Evolutionary conservation across 352 stramenopile genomes (phyloP), one percentile per base, ranked within the genome.

Genomic region (Halophytophthora polymorphica): DNA sequence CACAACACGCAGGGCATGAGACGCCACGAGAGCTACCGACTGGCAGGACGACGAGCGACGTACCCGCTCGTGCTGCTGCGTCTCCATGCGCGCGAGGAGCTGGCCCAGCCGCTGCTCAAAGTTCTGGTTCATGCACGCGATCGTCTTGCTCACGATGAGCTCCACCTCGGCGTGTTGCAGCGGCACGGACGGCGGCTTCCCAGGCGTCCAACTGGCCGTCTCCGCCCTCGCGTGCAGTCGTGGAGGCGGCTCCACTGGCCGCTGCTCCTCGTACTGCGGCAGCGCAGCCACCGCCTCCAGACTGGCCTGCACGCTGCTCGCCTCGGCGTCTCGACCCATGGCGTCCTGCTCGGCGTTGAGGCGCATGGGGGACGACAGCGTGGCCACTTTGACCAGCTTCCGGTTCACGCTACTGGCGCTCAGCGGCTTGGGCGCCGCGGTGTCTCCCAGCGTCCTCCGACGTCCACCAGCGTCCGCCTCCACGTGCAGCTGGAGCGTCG

Each of bases 91-190:
- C 31, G 71, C 51, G 7, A 87, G 45, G 34, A 84, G 81, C 43
- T 81, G 76, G 5, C 67, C 62, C 1, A 87, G 59, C 3, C 73
- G 70, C 21, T 81, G 55, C 52, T 87, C 76, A 19, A 87, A 87
- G 46, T 83, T 84, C 37, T 75, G 68, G 35, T 77, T 84, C 73
- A 84, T 83, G 33, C 69, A 77, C 54, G 84, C 73, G 22, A 87
- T 82, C 0, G 76, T 87, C 36, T 71, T 73, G 53, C 63, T 79
- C 40, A 86, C 75, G 19, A 86, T 83, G 44, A 69, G 81, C 57
- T 87, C 76, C 18, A 87, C 70, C 36, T 84, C 73, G 0, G 67
- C 49, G 28, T 73, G 62, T 17, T 81, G 69, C 14, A 79, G 42
- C 2, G 59, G 54, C 10, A 61, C n/a, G 13, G 38, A 23, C 3